Evolutionary conservation across 352 stramenopile species (phyloP), one percentile per base, ranked within the genome.

Genomic region (Pythium utonaiense): DNA sequence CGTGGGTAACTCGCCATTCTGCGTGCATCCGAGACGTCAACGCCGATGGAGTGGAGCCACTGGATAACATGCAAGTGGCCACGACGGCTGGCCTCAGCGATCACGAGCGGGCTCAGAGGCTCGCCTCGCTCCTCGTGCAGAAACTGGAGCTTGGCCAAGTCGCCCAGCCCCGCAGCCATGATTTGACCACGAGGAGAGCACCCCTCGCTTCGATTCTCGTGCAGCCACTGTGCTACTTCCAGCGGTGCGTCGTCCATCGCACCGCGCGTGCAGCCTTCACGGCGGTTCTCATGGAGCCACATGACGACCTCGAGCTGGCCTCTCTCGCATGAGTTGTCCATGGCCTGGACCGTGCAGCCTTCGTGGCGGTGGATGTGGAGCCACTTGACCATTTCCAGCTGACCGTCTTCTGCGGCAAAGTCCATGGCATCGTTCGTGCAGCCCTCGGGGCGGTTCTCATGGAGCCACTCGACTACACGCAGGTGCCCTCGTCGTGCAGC

Each of bases 361-460:
- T 70, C 62, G 14, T 62, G 40, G 25, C 66, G 57, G 41, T 71
- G 58, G 17, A 27, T n/a, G n/a, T 74, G 62, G 19, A 74, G 67
- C 67, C 67, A 74, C 42, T 67, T 25, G 42, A 71, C 48, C 45
- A 71, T 62, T 10, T 54, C 58, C 16, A 71, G 27, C 22, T 64
- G 40, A 6, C 64, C 64, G 21, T 55, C 40, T 30, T 60, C 49
- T 6, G 62, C 63, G 12, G 67, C 62, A 19, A 59, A 61, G 44
- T 70, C 66, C 65, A 72, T 72, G 3, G 65, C 65, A 19, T 65
- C 60, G 31, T 62, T 69, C 17, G 66, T 73, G 53, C 66, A 73
- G 17, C 63, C 63, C 24, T 70, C 66, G 4, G 38, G 21, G 3
- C 64, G 62, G 41, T 71, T 52, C 49, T 69, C 62, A 28, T 71